Evolutionary conservation across 2,329 filamentous ascomycete genomes (phyloP).

Genomic region (Aspergillus sp.): DNA sequence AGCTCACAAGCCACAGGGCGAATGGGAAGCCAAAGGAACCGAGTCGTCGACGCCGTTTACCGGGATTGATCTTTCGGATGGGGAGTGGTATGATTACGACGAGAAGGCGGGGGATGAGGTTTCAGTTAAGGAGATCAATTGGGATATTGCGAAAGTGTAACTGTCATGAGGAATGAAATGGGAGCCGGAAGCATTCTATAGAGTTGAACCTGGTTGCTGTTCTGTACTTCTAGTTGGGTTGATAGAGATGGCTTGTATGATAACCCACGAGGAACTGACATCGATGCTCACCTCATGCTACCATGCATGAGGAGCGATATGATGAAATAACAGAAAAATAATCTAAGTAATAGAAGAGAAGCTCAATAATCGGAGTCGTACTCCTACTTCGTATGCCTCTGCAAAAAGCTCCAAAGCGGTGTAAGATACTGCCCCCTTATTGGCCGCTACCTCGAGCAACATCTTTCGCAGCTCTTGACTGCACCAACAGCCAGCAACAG

Average conservation of each 20-base stretch:
- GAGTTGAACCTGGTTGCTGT: too few relatives aligned
- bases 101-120: conserved; percentile 90
- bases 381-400: not conserved
- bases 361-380: not conserved
- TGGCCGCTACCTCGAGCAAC: conserved; percentile 18
- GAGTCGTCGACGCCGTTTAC: conserved; percentile 79
- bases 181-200: too few relatives aligned
- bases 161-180: not conserved
- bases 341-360: not conserved
- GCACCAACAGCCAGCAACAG: conserved; percentile 3
- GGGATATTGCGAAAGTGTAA: conserved; percentile 72
- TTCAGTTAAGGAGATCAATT: conserved; percentile 81
- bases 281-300: too few relatives aligned
- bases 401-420: conserved; percentile 18
- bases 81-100: conserved; percentile 97
- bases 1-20: conserved; percentile 53
- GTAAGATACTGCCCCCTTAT: conserved; percentile 12
- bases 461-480: conserved; percentile 25
- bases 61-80: conserved; percentile 74
- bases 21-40: conserved; percentile 76
- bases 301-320: too few relatives aligned
- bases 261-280: too few relatives aligned
- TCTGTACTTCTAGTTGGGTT: too few relatives aligned
- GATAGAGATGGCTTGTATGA: too few relatives aligned
- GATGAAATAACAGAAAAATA: not conserved